Base-by-base conservation (phyloP, 352 stramenopile genomes). In the Pilasporangium apinafurcum region DNA sequence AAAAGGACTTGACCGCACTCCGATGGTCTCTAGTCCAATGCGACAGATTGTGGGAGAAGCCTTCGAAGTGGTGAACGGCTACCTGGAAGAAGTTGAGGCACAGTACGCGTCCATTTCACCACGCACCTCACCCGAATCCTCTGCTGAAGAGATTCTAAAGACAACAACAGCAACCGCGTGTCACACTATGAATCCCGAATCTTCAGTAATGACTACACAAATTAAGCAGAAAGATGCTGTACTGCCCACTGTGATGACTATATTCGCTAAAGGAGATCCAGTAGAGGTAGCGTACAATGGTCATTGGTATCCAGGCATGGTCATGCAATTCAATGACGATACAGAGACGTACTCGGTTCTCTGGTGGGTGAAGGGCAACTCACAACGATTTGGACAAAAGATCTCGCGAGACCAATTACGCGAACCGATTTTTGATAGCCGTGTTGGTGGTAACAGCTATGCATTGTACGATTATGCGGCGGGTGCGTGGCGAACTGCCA, bases 351-450 rank as follows among this genome's bases (percentile, higher is more conserved):
- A 91, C 59, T 83, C 79, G 33, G 70, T 91, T 25, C 36, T 88
- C 9, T 91, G 79, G 79, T 91, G 79, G 75, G 74, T 84, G 52
- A 65, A 82, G 24, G 71, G 86, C 58, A 83, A 85, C 49, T 88
- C 75, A 10, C 79, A 91, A 55, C 70, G 79, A 13, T 86, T 81
- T 48, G 60, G 67, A 5, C 72, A 84, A 44, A 58, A 59, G 12
- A 75, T 77, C 41, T 53, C 63, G n/a, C 59, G 48, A 20, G 48
- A 70, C 17, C 51, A 81, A 41, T 51, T 88, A n/a, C 72, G 76
- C 20, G 63, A 68, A 27, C 68, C 70, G 14, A 25, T 24, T 13
- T 32, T 51, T 5, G 58, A 61, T 3, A 41, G 40, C 30, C 44
- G 62, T 42, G n/a, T n/a, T n/a, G n/a, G n/a, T n/a, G 33, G 48